Evolutionary conservation across 1,139 yeast genomes (phyloP).

Genomic region (Pneumocystis carinii): DNA sequence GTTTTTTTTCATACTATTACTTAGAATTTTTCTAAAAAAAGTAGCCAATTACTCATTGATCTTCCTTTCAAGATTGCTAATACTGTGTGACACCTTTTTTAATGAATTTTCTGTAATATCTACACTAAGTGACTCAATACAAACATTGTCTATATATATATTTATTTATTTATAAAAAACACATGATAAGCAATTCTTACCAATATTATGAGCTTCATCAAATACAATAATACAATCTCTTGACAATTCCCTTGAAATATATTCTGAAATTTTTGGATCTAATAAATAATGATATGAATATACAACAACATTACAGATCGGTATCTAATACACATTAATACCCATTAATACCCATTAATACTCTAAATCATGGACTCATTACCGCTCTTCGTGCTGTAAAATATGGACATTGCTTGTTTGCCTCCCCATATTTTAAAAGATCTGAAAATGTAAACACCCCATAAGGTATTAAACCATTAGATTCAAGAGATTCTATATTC

Average conservation of each 20-base stretch:
- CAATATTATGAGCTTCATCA: slow-evolving; percentile 97
- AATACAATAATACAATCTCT: slow-evolving; percentile 88
- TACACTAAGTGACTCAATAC: slow-evolving; percentile 84
- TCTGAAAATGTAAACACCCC: slow-evolving; percentile 93
- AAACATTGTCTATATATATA: slow-evolving; percentile 58
- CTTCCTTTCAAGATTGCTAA: slow-evolving; percentile 53
- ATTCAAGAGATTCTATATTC: slow-evolving; percentile 68
- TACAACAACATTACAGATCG: slow-evolving; percentile 83
- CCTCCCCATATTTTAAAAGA: slow-evolving; percentile 59
- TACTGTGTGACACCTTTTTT: slow-evolving; percentile 70
- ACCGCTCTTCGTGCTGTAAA: slow-evolving; percentile 92
- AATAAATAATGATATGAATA: slow-evolving; percentile 90
- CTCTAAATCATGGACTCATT: background rate
- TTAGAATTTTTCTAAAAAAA: background rate
- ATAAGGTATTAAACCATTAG: slow-evolving; percentile 71
- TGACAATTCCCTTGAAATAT: slow-evolving; percentile 82
- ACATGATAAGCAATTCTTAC: background rate
- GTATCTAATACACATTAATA: slow-evolving; percentile 29
- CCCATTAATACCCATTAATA: too few relatives aligned
- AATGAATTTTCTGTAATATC: slow-evolving; percentile 75
- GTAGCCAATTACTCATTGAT: slow-evolving; percentile 38
- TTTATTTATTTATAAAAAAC: background rate
- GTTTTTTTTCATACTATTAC: slow-evolving; percentile 42
- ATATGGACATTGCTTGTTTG: slow-evolving; percentile 78
- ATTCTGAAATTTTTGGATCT: slow-evolving; percentile 92